phyloP scores from a whole-genome alignment of 164 flowering plant genomes.

The Umbellularia californica region DNA sequence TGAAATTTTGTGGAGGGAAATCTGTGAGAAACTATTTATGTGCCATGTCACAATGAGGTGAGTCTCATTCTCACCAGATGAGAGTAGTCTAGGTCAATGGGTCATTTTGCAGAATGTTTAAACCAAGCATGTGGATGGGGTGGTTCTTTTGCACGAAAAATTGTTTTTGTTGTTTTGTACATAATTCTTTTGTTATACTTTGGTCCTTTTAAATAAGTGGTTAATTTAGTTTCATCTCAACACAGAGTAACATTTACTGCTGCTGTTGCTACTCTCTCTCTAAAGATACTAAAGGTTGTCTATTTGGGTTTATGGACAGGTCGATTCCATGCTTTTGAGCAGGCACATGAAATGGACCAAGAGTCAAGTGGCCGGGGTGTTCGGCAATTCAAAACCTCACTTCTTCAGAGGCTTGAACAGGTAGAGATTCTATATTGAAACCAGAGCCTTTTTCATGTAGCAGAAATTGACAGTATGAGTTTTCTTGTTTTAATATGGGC shows the following conservation, averaged over 20 bases:
- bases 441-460: background rate
- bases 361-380: constrained; percentile 78
- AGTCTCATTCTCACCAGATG: background rate
- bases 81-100: background rate
- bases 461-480: background rate
- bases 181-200: background rate
- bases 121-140: background rate
- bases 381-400: constrained; percentile 76
- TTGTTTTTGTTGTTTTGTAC: background rate
- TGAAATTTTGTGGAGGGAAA: background rate
- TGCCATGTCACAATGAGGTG: no score
- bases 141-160: background rate
- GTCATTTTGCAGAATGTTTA: background rate
- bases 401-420: constrained; percentile 76
- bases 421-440: constrained; percentile 23
- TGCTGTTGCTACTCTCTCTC: background rate
- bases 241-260: background rate
- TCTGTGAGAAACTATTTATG: no score
- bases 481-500: background rate
- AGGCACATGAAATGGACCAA: constrained; percentile 64
- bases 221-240: no score
- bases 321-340: constrained; percentile 77
- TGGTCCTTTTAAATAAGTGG: no score
- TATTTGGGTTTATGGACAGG: constrained; percentile 34
- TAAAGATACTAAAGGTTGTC: background rate